These are phyloP conservation scores for Helichrysum umbraculigerum DNA, from an alignment of 129 eudicot genomes.

Conservation along the genomic window DNA sequence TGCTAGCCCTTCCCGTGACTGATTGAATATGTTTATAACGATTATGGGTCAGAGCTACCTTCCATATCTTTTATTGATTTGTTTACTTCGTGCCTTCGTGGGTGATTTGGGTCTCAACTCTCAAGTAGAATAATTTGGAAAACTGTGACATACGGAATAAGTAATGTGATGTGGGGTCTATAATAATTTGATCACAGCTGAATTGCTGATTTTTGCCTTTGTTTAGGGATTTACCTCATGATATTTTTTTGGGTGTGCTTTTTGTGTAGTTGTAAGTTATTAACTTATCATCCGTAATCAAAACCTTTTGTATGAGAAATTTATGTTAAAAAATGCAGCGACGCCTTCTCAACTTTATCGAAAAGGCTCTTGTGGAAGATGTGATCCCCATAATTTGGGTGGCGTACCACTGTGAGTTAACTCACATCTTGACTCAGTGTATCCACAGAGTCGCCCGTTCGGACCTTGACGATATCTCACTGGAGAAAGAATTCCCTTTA, in stretches of 20 bases:
- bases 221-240: too few relatives aligned
- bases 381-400: conserved; percentile 65
- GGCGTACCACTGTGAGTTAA: conserved; percentile 54
- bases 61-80: background rate
- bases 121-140: background rate
- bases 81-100: background rate
- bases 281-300: background rate
- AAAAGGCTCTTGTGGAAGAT: conserved; percentile 68
- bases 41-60: background rate
- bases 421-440: conserved; percentile 53
- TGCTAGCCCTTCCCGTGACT: background rate
- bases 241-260: too few relatives aligned
- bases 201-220: too few relatives aligned
- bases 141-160: background rate
- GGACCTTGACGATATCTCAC: conserved; percentile 49
- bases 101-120: background rate
- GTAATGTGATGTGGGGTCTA: background rate
- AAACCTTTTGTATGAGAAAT: background rate
- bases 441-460: conserved; percentile 60
- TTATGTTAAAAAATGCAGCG: conserved; percentile 42
- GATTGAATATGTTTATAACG: background rate
- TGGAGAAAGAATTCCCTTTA: conserved; percentile 63
- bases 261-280: background rate
- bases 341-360: conserved; percentile 64
- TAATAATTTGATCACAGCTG: too few relatives aligned